Base-by-base conservation (phyloP, 2,329 filamentous ascomycete species). In the Diaporthe citrichinensis region DNA sequence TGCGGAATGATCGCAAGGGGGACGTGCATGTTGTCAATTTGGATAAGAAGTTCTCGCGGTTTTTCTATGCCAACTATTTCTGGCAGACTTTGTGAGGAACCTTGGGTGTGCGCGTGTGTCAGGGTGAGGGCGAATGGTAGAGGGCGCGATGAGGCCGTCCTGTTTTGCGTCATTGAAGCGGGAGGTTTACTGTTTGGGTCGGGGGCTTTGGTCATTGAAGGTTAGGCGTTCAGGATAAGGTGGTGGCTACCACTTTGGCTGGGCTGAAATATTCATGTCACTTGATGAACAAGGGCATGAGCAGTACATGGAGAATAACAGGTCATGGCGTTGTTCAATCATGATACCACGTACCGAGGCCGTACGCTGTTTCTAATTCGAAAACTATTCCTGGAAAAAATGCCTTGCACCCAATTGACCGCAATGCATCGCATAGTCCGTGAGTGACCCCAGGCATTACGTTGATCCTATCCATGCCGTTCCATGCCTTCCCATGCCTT, bases 11-110 rank as follows among this genome's bases (percentile, higher is more conserved):
- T 76, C 90, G 92, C 78, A 96, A 95, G 86, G 96, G 95, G 12
- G 96, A 98, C 83, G 95, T 98, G 71, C 95, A 98, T 83, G 94
- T 98, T 68, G 93, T 99, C 76, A 98, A 98, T 81, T 92, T 99
- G 83, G 96, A 98, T 80, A 92, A 94, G 80, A 98, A 97, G 86
- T 96, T 98, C 83, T 96, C 94, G 75, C 90, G 93, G 77, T 96
- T 94, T 83, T 98, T 97, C 82, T 98, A 98, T 81, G 95, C 96
- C 31, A 97, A 98, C 81, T 98, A 98, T 83, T 97, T 98, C 82
- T 99, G 97, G 97, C 90, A 95, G 81, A 96, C 92, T 41, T 88
- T 98, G 83, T 97, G 87, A 84, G 36, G 76, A 80, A 58, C n/a
- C 39, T 34, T n/a, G 41, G 39, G 23, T 57, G 58, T n/a, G 59